Conservation (phyloP, 2,329 filamentous ascomycete genomes). For the Dothideomycetes sp. region DNA sequence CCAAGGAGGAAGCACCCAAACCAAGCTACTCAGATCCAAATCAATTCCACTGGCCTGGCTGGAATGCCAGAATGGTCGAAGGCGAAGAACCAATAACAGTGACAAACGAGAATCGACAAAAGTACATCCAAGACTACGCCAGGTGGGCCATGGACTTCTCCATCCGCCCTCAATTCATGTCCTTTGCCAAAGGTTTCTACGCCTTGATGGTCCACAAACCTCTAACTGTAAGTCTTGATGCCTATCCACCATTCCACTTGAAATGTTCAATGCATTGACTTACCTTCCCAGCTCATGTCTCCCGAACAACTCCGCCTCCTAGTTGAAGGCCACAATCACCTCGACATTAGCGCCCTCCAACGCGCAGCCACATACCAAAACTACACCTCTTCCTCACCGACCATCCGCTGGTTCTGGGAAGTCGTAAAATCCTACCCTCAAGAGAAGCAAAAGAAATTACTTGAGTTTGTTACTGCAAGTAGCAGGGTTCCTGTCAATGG, state of each 20-base stretch:
- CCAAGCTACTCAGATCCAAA: constrained; percentile 3
- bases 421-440: constrained; percentile 61
- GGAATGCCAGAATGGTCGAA: constrained; percentile 32
- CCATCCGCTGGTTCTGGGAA: constrained; percentile 75
- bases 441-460: constrained; percentile 61
- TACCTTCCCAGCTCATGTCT: constrained; percentile 47
- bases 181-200: constrained; percentile 74
- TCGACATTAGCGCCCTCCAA: constrained; percentile 67
- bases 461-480: constrained; percentile 92
- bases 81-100: constrained; percentile 58
- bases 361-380: constrained; percentile 69
- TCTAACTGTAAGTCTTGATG: constrained; percentile 33
- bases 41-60: constrained; percentile 45
- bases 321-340: constrained; percentile 73
- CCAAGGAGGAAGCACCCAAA: constrained; percentile 14
- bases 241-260: too few relatives aligned
- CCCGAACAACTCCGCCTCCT: constrained; percentile 63
- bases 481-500: constrained; percentile 86
- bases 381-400: constrained; percentile 60
- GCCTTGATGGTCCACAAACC: constrained; percentile 63
- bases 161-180: constrained; percentile 64
- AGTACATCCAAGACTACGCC: constrained; percentile 78
- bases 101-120: constrained; percentile 66
- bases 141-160: constrained; percentile 72
- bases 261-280: not conserved